Evolutionary conservation across 108 stramenopile genomes (phyloP), one percentile per base, ranked within the genome.

Genomic region (Nannochloropsis salina): DNA sequence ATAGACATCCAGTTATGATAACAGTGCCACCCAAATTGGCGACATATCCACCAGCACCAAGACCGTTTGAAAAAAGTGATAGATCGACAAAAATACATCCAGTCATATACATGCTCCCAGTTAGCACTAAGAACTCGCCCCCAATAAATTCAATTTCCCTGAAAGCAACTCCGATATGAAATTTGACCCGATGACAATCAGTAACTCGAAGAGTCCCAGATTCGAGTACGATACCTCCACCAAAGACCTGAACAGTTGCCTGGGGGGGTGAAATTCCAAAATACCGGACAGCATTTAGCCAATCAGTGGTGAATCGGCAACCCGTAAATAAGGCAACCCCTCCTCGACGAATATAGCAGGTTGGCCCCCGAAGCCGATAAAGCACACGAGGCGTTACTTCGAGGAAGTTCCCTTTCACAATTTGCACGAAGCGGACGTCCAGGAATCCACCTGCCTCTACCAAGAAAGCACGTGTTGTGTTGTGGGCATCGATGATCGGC

Each of bases 161-260:
- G 61, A 74, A 74, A n/a, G 61, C 61, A 74, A 74, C n/a, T n/a
- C 61, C 61, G 61, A 74, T 74, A 15, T n/a, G 61, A 74, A n/a
- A 15, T 20, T n/a, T 74, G 15, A n/a, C 61, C 15, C 15, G n/a
- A 20, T 74, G 61, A 74, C 61, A 74, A n/a, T 74, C 61, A 15
- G 61, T 74, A 15, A 74, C n/a, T 15, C 61, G 61, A 74, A 74
- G 15, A 2, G 61, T 74, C 5, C 61, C 61, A 15, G 61, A 74
- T n/a, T 74, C 61, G 2, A n/a, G 20, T n/a, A 74, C 2, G 61
- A 74, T 20, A 4, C 61, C 61, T n/a, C 61, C 61, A 20, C 61
- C 61, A 74, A 74, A 20, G 20, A 74, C 61, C n/a, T 74, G 61
- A n/a, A 74, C n/a, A 74, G 15, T 74, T 2, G 61, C n/a, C 2